Conservation (phyloP, 192 early-diverging fungal species). For the Linderina pennispora region DNA sequence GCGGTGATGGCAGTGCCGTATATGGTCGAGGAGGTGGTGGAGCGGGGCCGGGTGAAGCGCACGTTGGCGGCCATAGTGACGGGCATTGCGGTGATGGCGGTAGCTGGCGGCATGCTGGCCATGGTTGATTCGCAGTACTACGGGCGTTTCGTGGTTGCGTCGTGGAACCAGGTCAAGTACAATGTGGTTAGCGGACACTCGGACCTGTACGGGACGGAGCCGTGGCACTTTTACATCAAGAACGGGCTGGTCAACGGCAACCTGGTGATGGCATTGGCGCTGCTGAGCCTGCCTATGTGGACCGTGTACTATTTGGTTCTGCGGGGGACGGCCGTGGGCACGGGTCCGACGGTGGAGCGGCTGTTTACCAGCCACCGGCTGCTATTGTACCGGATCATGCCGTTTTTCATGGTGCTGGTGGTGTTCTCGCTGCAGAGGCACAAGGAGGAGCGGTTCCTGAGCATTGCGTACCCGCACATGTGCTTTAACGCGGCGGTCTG, state of each 20-base stretch:
- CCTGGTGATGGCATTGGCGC: slow-evolving; percentile 65
- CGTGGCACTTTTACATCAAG: slow-evolving; percentile 85
- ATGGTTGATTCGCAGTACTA: slow-evolving; percentile 79
- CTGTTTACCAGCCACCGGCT: slow-evolving; percentile 13
- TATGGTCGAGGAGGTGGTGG: slow-evolving; percentile 60
- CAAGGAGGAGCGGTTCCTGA: slow-evolving; percentile 97
- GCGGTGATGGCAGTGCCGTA: slow-evolving; percentile 71
- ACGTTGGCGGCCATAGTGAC: slow-evolving; percentile 9
- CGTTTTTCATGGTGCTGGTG: slow-evolving; percentile 68
- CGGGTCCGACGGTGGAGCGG: not conserved
- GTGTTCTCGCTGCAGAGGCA: slow-evolving; percentile 88
- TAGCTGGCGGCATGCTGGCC: slow-evolving; percentile 45
- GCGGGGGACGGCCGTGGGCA: not conserved
- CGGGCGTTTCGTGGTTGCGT: slow-evolving; percentile 58
- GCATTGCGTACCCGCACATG: slow-evolving; percentile 83
- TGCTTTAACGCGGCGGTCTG: slow-evolving; percentile 70
- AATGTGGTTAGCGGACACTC: slow-evolving; percentile 82
- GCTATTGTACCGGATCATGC: slow-evolving; percentile 53
- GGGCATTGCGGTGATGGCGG: slow-evolving; percentile 22
- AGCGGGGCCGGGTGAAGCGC: slow-evolving; percentile 36
- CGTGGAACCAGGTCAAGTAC: slow-evolving; percentile 85
- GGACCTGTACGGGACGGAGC: slow-evolving; percentile 85
- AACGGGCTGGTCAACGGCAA: slow-evolving; percentile 94
- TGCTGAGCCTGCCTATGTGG: slow-evolving; percentile 56
- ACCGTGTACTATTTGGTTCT: slow-evolving; percentile 18